Conservation (phyloP, 2,329 filamentous ascomycete species). For the Talaromyces sp. region DNA sequence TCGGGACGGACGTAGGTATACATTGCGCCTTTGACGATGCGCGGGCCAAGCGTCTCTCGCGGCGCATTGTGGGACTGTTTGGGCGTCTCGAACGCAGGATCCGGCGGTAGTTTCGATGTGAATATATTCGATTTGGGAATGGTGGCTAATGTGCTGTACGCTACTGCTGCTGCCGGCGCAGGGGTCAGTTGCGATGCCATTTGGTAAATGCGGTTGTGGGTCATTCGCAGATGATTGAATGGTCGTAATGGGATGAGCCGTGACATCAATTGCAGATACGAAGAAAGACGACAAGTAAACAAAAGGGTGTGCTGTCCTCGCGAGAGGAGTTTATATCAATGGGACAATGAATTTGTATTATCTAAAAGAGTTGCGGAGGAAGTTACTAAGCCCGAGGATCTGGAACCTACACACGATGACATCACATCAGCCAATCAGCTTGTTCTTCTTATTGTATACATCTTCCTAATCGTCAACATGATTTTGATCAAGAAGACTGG, state of each 20-base stretch:
- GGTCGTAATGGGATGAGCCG: not conserved
- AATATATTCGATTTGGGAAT: slow-evolving; percentile 64
- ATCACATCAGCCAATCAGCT: slow-evolving; percentile 1
- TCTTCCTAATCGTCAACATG: not conserved
- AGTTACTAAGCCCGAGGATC: slow-evolving; percentile 4
- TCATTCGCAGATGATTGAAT: slow-evolving; percentile 20
- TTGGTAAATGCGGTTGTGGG: slow-evolving; percentile 37
- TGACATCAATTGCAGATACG: not conserved
- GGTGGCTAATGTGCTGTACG: slow-evolving; percentile 40
- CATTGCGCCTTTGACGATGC: slow-evolving; percentile 76
- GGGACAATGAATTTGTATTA: not conserved
- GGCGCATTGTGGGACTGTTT: slow-evolving; percentile 75
- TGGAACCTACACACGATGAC: not conserved
- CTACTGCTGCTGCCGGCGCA: slow-evolving; percentile 21
- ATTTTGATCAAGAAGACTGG: not conserved
- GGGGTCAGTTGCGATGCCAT: slow-evolving; percentile 45
- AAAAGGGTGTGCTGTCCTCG: not conserved
- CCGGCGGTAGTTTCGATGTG: slow-evolving; percentile 66
- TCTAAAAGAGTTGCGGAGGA: not conserved
- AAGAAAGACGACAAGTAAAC: not conserved
- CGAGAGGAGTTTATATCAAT: not conserved
- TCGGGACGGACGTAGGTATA: slow-evolving; percentile 91
- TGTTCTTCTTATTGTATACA: not conserved
- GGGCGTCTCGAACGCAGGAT: slow-evolving; percentile 75
- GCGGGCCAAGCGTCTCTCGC: slow-evolving; percentile 70